Base-by-base conservation (phyloP, 805 yeast genomes). In the Candida taoyuanica region DNA sequence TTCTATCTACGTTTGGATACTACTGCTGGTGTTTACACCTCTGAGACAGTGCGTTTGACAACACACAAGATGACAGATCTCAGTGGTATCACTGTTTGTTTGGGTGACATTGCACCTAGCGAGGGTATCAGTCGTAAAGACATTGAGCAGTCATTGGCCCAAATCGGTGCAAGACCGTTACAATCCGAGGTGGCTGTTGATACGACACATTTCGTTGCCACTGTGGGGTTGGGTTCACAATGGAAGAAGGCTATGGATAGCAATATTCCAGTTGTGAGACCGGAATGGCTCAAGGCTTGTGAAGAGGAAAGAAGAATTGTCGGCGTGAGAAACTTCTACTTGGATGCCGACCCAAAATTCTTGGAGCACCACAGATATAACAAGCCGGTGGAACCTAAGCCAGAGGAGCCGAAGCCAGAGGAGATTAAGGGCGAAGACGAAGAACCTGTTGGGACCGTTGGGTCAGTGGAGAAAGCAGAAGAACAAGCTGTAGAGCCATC, bases 61-160 rank as follows among this genome's bases (percentile, higher is more conserved):
- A 93, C 98, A 3, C 98, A 88, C 59, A 89, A 87, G 56, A 88
- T 91, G 97, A 88, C 96, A 0, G 97, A 93, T 62, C 70, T 93
- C 51, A 73, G 86, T 2, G 98, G 98, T 43, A 87, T 93, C 40
- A 87, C 91, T 1, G 83, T 86, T 1, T 91, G 98, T 60, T 59
- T 88, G 37, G 98, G 98, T 28, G 83, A 84, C 32, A 70, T 89
- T 42, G 80, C 78, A 44, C 67, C 73, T 30, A 66, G 68, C 36
- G 65, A 66, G 26, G 59, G 59, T 6, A 63, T 77, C 28, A 58
- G 71, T 6, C 56, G 57, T 16, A 62, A 60, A 7, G 94, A 86
- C 46, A 74, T 93, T 41, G 75, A 74, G 42, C 69, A 67, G 7
- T 67, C 86, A 2, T 71, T 87, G 52, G 49, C 58, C 19, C 71